Evolutionary conservation across 1,284 basidiomycete genomes (phyloP).

Genomic region (Heliocybe sulcata): DNA sequence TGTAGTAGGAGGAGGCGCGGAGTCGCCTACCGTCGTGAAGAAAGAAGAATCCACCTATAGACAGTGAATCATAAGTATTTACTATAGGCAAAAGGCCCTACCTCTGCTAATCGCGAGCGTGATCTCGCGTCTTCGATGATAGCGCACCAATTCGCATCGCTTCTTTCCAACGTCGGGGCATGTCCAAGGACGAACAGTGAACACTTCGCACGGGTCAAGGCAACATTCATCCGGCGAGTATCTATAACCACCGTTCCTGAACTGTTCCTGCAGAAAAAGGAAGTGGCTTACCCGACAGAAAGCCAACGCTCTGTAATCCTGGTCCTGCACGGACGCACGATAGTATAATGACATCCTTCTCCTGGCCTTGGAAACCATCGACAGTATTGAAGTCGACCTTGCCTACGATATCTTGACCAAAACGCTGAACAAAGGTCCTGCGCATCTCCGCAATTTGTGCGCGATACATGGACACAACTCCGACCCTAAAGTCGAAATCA

Average conservation of each 20-base stretch:
- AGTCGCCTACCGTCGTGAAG: constrained; percentile 24
- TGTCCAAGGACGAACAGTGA: constrained; percentile 94
- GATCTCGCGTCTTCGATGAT: constrained; percentile 74
- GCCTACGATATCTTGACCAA: constrained; percentile 66
- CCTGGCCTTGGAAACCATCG: constrained; percentile 97
- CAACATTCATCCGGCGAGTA: constrained; percentile 92
- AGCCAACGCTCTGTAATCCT: constrained; percentile 79
- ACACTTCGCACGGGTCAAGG: constrained; percentile 90
- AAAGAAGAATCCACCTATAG: constrained; percentile 29
- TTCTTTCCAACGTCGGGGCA: constrained; percentile 79
- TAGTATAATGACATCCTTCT: constrained; percentile 94
- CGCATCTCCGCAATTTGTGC: constrained; percentile 84
- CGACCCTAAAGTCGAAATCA: constrained; percentile 76
- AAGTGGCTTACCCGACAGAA: constrained; percentile 62
- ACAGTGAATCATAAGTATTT: neutral
- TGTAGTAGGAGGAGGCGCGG: neutral
- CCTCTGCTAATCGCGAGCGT: constrained; percentile 46
- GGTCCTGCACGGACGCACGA: constrained; percentile 90
- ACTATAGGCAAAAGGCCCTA: constrained; percentile 21
- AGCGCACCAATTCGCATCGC: constrained; percentile 73
- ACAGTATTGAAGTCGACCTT: constrained; percentile 96
- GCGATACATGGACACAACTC: constrained; percentile 93
- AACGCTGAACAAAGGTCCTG: constrained; percentile 63
- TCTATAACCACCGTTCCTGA: constrained; percentile 34
- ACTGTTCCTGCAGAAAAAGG: constrained; percentile 8